These are phyloP conservation scores for Globisporangium orthogonon DNA, from an alignment of 352 stramenopile species.

Conservation along the genomic window DNA sequence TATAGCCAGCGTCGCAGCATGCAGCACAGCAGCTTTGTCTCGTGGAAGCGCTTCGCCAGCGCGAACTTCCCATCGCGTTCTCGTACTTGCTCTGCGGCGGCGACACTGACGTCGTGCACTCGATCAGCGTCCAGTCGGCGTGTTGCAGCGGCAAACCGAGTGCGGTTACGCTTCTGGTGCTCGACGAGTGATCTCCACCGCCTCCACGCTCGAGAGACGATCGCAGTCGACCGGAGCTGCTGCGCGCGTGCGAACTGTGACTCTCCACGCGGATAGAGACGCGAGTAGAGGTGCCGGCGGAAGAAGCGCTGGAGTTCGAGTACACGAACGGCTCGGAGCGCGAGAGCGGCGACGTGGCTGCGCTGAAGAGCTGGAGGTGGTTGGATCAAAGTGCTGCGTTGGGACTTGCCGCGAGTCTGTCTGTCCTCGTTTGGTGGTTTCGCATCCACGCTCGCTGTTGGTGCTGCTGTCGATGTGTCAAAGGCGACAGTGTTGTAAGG, in stretches of 20 bases:
- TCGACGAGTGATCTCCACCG: background rate
- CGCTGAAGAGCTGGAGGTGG: background rate
- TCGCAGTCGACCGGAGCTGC: constrained; percentile 5
- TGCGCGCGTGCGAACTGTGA: constrained; percentile 16
- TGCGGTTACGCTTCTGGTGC: background rate
- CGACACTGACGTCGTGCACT: background rate
- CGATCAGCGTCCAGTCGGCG: background rate
- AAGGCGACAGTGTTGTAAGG: no score
- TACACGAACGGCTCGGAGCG: constrained; percentile 17
- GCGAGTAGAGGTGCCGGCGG: constrained; percentile 18
- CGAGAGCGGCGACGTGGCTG: constrained; percentile 13
- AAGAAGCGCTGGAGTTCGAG: constrained; percentile 18
- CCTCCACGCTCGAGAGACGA: background rate
- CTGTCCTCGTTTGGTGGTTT: no score
- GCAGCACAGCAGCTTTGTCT: constrained; percentile 15
- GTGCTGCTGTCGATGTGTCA: no score
- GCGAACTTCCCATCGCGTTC: constrained; percentile 39
- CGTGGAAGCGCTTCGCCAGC: constrained; percentile 36
- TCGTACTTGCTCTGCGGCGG: constrained; percentile 14
- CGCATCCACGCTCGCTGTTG: no score
- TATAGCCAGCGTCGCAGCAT: constrained; percentile 19
- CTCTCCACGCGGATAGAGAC: constrained; percentile 3
- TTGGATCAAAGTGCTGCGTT: no score
- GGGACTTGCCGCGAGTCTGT: no score
- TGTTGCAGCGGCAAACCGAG: background rate